Evolutionary conservation across 2,329 filamentous ascomycete genomes (phyloP), one percentile per base, ranked within the genome.

Genomic region (Pseudogymnoascus sp.): DNA sequence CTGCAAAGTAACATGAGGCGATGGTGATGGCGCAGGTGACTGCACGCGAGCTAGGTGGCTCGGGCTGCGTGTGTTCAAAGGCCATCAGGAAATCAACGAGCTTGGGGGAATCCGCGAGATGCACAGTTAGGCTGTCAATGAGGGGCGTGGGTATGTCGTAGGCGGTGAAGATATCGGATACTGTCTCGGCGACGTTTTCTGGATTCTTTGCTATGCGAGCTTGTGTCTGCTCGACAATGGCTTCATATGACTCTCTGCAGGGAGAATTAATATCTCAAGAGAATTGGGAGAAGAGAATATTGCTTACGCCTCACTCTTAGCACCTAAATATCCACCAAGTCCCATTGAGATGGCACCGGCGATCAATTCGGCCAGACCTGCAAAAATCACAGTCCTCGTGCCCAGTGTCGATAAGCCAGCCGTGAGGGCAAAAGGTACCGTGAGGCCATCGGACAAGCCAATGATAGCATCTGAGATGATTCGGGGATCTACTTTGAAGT

Each of bases 261-360:
- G 4, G 9, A 2, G 44, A 63, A 35, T 62, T 64, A 29, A 17
- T 10, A 11, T 19, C 29, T 63, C 19, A 60, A 4, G 3, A 17
- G 7, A 29, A 29, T 19, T 23, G 35, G 29, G 2, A 21, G 11
- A 23, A 60, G 17, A 29, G 1, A 35, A 17, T 9, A 33, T 50
- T 60, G 70, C 72, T 68, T 65, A 75, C 73, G 67, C 68, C 71
- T 82, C 78, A 7, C 77, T 78, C 64, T 77, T 71, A 11, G 82
- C 82, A 42, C 82, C 84, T 1, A 87, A 74, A 70, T 83, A 87
- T 17, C 82, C 83, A 31, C 84, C 84, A 17, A 87, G 72, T 2
- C 84, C 84, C 84, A 87, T 87, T 2, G 81, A 84, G 40, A 87
- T 85, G 6, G 82, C 79, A 19, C 84, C 84, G 1, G 83, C 82